phyloP scores from a whole-genome alignment of 192 early-diverging fungal genomes.

The Coemansia sp. region DNA sequence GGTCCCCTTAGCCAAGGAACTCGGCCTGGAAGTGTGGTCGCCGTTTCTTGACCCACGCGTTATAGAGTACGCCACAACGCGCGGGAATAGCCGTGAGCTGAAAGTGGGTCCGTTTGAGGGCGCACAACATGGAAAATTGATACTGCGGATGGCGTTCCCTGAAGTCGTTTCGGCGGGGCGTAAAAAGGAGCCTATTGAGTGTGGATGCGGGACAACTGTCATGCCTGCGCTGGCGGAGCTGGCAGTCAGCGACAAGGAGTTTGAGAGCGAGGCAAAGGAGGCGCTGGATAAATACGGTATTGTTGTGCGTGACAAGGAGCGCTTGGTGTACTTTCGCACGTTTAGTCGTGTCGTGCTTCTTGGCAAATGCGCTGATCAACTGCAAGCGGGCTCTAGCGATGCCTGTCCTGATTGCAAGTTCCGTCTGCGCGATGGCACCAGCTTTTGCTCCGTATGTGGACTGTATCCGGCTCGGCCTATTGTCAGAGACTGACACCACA shows the following conservation, averaged over 20 bases:
- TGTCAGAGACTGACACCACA: not conserved
- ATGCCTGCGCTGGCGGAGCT: conserved; percentile 56
- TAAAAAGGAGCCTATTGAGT: conserved; percentile 70
- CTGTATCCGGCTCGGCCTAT: conserved; percentile 59
- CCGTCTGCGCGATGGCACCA: conserved; percentile 55
- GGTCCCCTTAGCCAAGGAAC: conserved; percentile 47
- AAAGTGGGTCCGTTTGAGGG: conserved; percentile 53
- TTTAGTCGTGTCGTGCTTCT: conserved; percentile 56
- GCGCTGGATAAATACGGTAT: conserved; percentile 55
- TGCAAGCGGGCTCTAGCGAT: conserved; percentile 24
- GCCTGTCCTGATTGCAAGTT: conserved; percentile 68
- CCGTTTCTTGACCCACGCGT: conserved; percentile 61
- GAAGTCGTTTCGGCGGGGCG: conserved; percentile 62
- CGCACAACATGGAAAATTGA: conserved; percentile 59
- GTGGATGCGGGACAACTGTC: conserved; percentile 61
- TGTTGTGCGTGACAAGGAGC: conserved; percentile 64
- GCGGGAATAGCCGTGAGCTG: conserved; percentile 35
- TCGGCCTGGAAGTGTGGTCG: conserved; percentile 53
- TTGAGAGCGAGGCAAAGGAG: conserved; percentile 28
- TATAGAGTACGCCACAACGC: conserved; percentile 54
- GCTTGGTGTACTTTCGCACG: conserved; percentile 61
- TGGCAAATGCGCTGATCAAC: not conserved
- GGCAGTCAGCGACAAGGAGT: conserved; percentile 14
- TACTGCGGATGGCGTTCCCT: conserved; percentile 64
- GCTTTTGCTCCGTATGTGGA: conserved; percentile 68